A percentile compares a stretch with the other conserved stretches of the same genome.
phyloP scores from a whole-genome alignment of 352 stramenopile genomes.

The Phytophthora palmivora region DNA sequence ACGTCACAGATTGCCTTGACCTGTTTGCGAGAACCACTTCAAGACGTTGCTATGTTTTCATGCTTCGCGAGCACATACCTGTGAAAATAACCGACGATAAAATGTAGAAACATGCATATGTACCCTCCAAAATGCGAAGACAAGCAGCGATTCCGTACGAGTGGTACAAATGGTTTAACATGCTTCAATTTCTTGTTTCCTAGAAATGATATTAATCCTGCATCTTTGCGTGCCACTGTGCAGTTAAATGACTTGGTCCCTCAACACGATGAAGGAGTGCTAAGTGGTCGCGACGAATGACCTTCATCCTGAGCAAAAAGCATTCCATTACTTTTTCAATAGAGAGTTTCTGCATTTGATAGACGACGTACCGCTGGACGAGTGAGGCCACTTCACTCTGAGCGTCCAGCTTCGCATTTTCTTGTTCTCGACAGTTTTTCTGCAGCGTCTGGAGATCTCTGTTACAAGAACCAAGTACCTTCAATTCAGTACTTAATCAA shows the following conservation, averaged over 20 bases:
- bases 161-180: conserved; percentile 17
- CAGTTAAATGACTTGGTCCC: conserved; percentile 23
- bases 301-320: conserved; percentile 30
- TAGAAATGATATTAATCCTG: conserved; percentile 8
- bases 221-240: conserved; percentile 29
- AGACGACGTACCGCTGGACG: conserved; percentile 25
- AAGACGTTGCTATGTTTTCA: too few species aligned
- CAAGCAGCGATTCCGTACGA: conserved; percentile 21
- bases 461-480: not conserved
- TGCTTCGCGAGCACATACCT: too few species aligned
- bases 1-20: conserved; percentile 33
- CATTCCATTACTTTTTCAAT: not conserved
- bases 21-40: not conserved
- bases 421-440: conserved; percentile 37
- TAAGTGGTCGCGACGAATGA: conserved; percentile 36
- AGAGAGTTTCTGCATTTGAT: not conserved
- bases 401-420: conserved; percentile 37
- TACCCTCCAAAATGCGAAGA: conserved; percentile 24
- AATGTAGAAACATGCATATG: conserved; percentile 7
- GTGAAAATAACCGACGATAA: not conserved
- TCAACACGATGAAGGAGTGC: conserved; percentile 32
- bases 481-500: not conserved
- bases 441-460: conserved; percentile 36
- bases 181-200: conserved; percentile 6
- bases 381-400: conserved; percentile 34